A percentile compares a stretch with the other conserved stretches of the same genome.
These are phyloP conservation scores for Coffea humblotiana DNA, from an alignment of 305 asterid genomes.

Conservation along the genomic window DNA sequence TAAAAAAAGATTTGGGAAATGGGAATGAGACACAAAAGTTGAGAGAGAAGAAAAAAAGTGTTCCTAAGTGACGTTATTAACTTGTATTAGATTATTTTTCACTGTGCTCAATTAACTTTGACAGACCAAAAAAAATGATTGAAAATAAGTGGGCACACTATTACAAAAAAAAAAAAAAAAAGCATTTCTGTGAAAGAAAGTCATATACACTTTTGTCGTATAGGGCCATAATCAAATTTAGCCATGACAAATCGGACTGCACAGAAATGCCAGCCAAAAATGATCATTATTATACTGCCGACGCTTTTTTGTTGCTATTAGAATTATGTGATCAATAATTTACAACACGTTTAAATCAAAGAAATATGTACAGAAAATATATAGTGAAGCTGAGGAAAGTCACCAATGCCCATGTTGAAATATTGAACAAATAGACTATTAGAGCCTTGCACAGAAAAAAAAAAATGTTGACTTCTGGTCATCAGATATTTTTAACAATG, in stretches of 20 bases:
- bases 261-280: neutral
- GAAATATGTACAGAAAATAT: no score
- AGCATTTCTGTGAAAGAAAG: neutral
- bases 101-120: constrained; percentile 28
- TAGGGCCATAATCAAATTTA: neutral
- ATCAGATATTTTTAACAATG: neutral
- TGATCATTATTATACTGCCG: neutral
- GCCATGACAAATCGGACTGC: neutral
- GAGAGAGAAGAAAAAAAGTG: constrained; percentile 10
- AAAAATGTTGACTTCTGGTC: neutral
- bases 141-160: neutral
- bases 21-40: constrained; percentile 10
- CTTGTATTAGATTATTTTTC: constrained; percentile 19
- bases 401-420: no score
- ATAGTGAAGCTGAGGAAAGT: neutral
- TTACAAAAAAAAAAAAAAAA: no score
- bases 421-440: no score
- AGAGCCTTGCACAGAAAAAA: no score
- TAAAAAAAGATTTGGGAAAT: neutral
- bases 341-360: neutral
- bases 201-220: neutral
- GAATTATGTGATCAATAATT: neutral
- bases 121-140: neutral
- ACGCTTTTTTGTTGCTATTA: neutral
- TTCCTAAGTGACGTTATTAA: constrained; percentile 19